These are phyloP conservation scores for Fusarium redolens DNA, from an alignment of 2,329 filamentous ascomycete genomes.

Conservation along the genomic window DNA sequence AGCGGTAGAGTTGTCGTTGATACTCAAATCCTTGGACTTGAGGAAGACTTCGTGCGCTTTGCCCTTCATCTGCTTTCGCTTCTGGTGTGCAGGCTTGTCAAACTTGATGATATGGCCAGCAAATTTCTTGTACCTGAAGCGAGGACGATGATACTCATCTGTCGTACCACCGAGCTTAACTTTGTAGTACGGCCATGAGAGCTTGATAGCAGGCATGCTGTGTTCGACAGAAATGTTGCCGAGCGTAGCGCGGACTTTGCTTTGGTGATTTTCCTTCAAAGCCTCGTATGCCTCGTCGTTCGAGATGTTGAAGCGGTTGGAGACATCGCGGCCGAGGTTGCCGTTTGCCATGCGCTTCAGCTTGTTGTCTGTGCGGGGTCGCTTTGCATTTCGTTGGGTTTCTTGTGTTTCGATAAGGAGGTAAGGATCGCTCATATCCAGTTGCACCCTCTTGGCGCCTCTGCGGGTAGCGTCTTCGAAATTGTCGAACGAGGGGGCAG, in stretches of 20 bases:
- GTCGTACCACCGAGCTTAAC: constrained; percentile 81
- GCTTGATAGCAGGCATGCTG: constrained; percentile 87
- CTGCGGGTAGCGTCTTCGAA: constrained; percentile 79
- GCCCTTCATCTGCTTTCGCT: constrained; percentile 85
- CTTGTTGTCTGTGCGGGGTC: constrained; percentile 65
- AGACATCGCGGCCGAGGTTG: constrained; percentile 77
- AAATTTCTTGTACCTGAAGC: constrained; percentile 76
- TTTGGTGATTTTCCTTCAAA: constrained; percentile 95
- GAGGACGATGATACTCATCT: constrained; percentile 85
- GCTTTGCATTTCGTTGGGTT: constrained; percentile 70
- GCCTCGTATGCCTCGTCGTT: constrained; percentile 97
- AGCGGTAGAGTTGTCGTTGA: constrained; percentile 89
- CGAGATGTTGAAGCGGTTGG: constrained; percentile 90
- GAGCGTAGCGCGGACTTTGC: constrained; percentile 92
- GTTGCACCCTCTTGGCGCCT: constrained; percentile 79
- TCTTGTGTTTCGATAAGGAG: constrained; percentile 85
- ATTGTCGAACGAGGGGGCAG: constrained; percentile 80
- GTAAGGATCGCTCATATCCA: constrained; percentile 90
- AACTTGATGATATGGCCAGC: constrained; percentile 78
- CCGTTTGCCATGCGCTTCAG: constrained; percentile 75
- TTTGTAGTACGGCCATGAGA: constrained; percentile 97
- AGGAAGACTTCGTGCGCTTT: constrained; percentile 83
- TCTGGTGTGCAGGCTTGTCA: constrained; percentile 76
- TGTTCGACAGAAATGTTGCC: constrained; percentile 95
- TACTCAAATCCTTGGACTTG: constrained; percentile 82